A percentile compares a stretch with the other conserved stretches of the same genome.
Evolutionary conservation across 306 rosid genomes (phyloP).

Genomic region (Mimosa bimucronata): DNA sequence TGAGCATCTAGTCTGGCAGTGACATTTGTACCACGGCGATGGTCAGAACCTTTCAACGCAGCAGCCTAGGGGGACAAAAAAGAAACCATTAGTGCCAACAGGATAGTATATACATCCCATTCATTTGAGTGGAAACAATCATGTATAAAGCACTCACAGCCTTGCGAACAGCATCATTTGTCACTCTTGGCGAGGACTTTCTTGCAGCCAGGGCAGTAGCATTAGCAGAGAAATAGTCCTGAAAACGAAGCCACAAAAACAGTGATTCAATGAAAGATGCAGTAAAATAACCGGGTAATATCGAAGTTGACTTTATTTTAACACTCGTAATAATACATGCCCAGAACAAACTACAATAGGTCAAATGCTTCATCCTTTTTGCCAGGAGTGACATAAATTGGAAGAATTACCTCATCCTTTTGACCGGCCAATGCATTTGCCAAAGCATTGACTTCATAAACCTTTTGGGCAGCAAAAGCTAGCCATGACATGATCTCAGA

Average conservation of each 20-base stretch:
- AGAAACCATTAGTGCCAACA: constrained; percentile 23
- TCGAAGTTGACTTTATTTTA: not conserved
- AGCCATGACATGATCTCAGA: constrained; percentile 88
- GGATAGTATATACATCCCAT: constrained; percentile 2
- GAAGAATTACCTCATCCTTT: constrained; percentile 69
- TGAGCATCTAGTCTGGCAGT: constrained; percentile 90
- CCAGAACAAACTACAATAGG: not conserved
- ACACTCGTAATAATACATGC: not conserved
- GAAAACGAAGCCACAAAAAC: constrained; percentile 41
- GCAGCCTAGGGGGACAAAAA: constrained; percentile 60
- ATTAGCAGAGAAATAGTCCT: constrained; percentile 76
- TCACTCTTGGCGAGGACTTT: constrained; percentile 85
- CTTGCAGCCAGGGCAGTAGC: constrained; percentile 81
- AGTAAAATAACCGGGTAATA: constrained; percentile 21
- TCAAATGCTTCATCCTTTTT: not conserved
- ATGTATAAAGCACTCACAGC: constrained; percentile 67
- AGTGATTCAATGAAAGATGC: constrained; percentile 11
- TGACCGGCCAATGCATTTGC: constrained; percentile 77
- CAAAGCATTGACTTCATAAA: constrained; percentile 89
- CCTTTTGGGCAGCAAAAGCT: constrained; percentile 92
- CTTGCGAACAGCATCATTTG: constrained; percentile 82
- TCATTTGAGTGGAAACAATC: constrained; percentile 13
- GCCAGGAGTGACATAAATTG: not conserved
- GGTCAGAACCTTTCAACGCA: constrained; percentile 90
- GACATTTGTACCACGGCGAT: constrained; percentile 83